These are phyloP conservation scores for Pycnococcus provasolii DNA, from an alignment of 139 green algal genomes.

Conservation along the genomic window DNA sequence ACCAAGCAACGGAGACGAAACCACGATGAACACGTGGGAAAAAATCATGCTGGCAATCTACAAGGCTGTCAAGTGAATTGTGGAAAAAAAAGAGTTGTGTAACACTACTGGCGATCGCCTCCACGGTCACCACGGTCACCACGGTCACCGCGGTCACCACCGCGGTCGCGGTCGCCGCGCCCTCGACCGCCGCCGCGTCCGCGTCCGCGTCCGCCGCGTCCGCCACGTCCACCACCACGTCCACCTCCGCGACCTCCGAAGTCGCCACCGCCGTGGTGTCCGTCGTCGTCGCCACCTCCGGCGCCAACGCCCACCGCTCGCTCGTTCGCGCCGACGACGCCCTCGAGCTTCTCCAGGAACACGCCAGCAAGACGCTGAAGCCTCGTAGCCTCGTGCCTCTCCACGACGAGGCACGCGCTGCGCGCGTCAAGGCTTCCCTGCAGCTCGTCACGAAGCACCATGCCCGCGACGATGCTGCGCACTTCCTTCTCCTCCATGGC, in stretches of 20 bases:
- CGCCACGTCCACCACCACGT: slow-evolving; percentile 24
- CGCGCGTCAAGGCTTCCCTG: slow-evolving; percentile 83
- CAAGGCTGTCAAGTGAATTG: too few relatives aligned
- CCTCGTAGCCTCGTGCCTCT: slow-evolving; percentile 55
- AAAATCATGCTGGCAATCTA: too few relatives aligned
- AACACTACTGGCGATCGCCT: too few relatives aligned
- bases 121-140: too few relatives aligned
- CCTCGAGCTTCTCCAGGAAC: slow-evolving; percentile 61
- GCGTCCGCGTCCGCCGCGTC: slow-evolving; percentile 20
- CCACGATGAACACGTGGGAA: too few relatives aligned
- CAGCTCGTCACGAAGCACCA: slow-evolving; percentile 87
- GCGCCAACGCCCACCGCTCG: slow-evolving; percentile 39
- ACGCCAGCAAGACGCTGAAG: slow-evolving; percentile 65
- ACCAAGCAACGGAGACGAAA: too few relatives aligned
- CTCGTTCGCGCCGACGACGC: slow-evolving; percentile 93
- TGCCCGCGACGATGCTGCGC: slow-evolving; percentile 62
- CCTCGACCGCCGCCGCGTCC: slow-evolving; percentile 22
- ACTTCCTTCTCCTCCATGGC: slow-evolving; percentile 67
- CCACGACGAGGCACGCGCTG: slow-evolving; percentile 84
- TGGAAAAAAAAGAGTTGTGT: too few relatives aligned
- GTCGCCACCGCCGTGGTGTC: slow-evolving; percentile 14
- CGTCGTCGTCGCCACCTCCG: slow-evolving; percentile 7
- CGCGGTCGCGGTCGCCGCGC: slow-evolving; percentile 28
- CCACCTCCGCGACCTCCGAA: slow-evolving; percentile 22
- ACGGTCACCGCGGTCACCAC: slow-evolving; percentile 22